phyloP scores from a whole-genome alignment of 202 grass and related monocot species.

The Hordeum pubiflorum region DNA sequence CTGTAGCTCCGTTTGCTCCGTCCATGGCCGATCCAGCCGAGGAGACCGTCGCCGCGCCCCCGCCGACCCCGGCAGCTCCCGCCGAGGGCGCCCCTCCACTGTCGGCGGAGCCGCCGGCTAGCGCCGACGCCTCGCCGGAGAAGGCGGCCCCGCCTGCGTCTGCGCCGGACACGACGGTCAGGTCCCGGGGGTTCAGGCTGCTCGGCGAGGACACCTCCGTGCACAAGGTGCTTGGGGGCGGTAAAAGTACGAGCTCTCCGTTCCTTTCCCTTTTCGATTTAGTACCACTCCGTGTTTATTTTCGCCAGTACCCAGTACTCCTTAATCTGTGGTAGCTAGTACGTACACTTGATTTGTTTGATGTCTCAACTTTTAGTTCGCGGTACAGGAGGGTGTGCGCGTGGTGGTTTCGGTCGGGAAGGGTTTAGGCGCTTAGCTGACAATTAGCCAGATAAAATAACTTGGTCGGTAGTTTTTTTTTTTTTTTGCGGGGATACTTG shows the following conservation, averaged over 20 bases:
- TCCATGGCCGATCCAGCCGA: constrained; percentile 45
- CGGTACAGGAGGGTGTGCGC: neutral
- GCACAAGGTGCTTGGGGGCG: constrained; percentile 46
- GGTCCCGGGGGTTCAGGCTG: constrained; percentile 32
- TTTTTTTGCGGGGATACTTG: neutral
- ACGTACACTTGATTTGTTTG: neutral
- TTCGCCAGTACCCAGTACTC: neutral
- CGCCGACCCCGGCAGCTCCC: constrained; percentile 29
- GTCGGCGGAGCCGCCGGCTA: neutral
- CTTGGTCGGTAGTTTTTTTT: too few species aligned
- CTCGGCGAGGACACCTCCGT: constrained; percentile 50
- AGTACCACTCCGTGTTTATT: neutral
- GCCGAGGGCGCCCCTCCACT: neutral
- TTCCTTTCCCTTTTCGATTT: too few species aligned
- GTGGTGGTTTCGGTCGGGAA: neutral
- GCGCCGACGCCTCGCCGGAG: constrained; percentile 19
- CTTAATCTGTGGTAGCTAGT: neutral
- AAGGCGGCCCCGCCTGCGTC: constrained; percentile 2
- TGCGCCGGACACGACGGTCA: constrained; percentile 15
- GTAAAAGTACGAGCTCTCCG: constrained; percentile 36
- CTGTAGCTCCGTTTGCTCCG: neutral
- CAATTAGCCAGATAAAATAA: neutral
- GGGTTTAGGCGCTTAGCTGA: neutral
- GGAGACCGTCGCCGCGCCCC: constrained; percentile 38
- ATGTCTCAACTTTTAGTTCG: neutral